These are phyloP conservation scores for Phoma sp. DNA, from an alignment of 2,329 filamentous ascomycete genomes.

Conservation along the genomic window DNA sequence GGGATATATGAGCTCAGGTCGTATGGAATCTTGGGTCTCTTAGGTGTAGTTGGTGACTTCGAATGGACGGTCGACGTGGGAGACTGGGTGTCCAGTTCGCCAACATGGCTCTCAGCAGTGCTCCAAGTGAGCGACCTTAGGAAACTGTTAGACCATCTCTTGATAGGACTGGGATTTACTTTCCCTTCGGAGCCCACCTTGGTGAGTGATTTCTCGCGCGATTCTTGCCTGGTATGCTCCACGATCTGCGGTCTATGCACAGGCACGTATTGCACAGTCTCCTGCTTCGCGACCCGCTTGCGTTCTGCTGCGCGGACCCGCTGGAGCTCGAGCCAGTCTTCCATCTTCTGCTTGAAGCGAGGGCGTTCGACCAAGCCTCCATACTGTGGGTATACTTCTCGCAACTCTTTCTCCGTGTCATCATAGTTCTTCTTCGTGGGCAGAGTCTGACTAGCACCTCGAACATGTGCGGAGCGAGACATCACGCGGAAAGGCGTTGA, in stretches of 20 bases:
- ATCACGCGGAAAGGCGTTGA: conserved; percentile 33
- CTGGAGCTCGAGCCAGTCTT: conserved; percentile 38
- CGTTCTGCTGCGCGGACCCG: conserved; percentile 24
- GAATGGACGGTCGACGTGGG: neutral
- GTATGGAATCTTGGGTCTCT: conserved; percentile 2
- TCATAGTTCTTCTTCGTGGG: conserved; percentile 32
- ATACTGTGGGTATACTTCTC: conserved; percentile 37
- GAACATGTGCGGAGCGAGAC: conserved; percentile 18
- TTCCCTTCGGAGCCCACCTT: neutral
- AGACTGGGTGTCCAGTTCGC: neutral
- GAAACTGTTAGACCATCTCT: conserved; percentile 25
- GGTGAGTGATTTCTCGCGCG: neutral
- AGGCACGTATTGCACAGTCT: conserved; percentile 11
- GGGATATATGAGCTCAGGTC: conserved; percentile 3
- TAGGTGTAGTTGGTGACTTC: neutral
- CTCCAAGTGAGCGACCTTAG: conserved; percentile 24
- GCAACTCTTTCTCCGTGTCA: conserved; percentile 36
- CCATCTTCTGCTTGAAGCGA: conserved; percentile 34
- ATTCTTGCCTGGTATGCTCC: neutral
- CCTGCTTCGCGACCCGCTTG: conserved; percentile 16
- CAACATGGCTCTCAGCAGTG: conserved; percentile 1
- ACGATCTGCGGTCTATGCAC: conserved; percentile 14
- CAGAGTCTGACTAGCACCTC: neutral
- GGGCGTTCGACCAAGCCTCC: conserved; percentile 41
- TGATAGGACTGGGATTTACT: conserved; percentile 24